Evolutionary conservation across 257 asterid species (phyloP).

Genomic region (Solanum tarapatanum): DNA sequence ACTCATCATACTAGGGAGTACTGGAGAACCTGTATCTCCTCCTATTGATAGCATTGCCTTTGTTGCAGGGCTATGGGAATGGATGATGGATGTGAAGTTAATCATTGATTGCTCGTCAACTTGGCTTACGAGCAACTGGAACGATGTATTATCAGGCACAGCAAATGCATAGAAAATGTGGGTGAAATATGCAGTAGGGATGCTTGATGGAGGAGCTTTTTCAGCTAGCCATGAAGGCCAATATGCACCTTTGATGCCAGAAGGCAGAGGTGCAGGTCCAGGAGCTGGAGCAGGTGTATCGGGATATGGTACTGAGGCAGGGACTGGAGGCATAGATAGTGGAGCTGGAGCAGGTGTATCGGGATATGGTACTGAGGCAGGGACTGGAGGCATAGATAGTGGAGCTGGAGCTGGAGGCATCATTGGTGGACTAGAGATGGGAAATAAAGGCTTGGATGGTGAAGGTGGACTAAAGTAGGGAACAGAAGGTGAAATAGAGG

Average conservation of each 20-base stretch:
- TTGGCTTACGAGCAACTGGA: constrained; percentile 24
- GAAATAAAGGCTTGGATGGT: constrained; percentile 22
- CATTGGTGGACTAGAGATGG: not conserved
- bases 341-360: not conserved
- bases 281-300: not conserved
- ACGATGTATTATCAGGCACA: constrained; percentile 24
- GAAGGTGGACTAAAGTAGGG: constrained; percentile 12
- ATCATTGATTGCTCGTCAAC: constrained; percentile 22
- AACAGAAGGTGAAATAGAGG: not conserved
- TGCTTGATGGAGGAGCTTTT: constrained; percentile 25
- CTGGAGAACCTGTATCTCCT: constrained; percentile 21
- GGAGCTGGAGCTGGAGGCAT: not conserved
- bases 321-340: not conserved
- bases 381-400: not conserved
- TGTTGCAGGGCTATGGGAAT: constrained; percentile 9
- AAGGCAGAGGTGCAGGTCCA: not conserved
- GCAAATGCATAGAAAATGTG: constrained; percentile 45
- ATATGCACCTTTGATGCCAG: constrained; percentile 41
- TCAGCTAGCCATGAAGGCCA: constrained; percentile 39
- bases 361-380: not conserved
- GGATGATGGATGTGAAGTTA: constrained; percentile 32
- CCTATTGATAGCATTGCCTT: constrained; percentile 43
- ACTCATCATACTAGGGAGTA: not conserved
- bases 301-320: not conserved
- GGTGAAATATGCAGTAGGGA: constrained; percentile 39